Evolutionary conservation across 768 basidiomycete species (phyloP), one percentile per base, ranked within the genome.

Genomic region (Gyrodon lividus): DNA sequence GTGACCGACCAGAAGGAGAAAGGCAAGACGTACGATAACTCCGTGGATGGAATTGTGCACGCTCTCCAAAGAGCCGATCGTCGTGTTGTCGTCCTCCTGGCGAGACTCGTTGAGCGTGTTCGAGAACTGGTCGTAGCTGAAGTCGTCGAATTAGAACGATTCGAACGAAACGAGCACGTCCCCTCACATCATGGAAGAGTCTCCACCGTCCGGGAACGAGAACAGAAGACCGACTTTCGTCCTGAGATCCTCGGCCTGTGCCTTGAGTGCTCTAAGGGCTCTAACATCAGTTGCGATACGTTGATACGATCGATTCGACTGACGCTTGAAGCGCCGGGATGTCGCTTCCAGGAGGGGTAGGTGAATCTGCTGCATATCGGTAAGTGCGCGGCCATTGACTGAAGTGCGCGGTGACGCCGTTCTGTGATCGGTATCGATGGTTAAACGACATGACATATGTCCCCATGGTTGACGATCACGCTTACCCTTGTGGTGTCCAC

Each of bases 71-170:
- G 64, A 66, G 4, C 58, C 64, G 0, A 17, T 39, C 42, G 48
- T 52, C 31, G 22, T 23, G 12, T 51, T 50, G 24, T 53, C 54
- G 7, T 26, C 52, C 0, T 50, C 48, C 23, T 57, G 46, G 6
- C 54, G 52, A 16, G 66, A 65, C 22, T 60, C 50, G 13, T 58
- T 52, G 6, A 24, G 48, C 4, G 55, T 54, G 50, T 67, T 66
- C 16, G 66, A 65, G 33, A 67, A 68, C 12, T 63, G 57, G 19
- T 68, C 64, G 42, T 66, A 67, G 24, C 66, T 66, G 20, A 16
- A 41, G 19, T 12, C 14, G 40, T 52, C 1, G 14, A 13, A 33
- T 51, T 24, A 59, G 24, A 22, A 30, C 5, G 26, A 20, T 16
- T 8, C 22, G 20, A 23, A 37, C 7, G 0, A 7, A 19, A 20